These are phyloP conservation scores for Asterella californica DNA, from an alignment of 225 moss, liverwort and hornwort species.

Conservation along the genomic window DNA sequence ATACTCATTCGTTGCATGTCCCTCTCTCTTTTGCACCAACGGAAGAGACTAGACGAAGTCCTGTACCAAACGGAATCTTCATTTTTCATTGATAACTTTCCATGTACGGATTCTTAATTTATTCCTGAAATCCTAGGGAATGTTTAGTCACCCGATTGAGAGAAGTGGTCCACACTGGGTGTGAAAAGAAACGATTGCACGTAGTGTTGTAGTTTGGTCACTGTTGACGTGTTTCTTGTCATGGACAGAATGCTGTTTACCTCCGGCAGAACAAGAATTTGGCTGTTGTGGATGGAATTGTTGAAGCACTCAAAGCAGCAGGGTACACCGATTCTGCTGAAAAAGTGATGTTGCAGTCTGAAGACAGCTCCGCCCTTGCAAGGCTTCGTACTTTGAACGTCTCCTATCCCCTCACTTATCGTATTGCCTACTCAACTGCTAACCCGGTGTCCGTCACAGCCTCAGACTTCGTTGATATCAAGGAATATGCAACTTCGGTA, in stretches of 20 bases:
- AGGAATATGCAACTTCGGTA: slow-evolving; percentile 53
- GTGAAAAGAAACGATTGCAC: too few species aligned
- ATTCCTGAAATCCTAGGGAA: too few species aligned
- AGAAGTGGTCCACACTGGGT: too few species aligned
- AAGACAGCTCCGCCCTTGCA: slow-evolving; percentile 77
- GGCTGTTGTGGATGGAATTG: slow-evolving; percentile 71
- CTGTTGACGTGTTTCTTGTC: background rate
- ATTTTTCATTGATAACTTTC: too few species aligned
- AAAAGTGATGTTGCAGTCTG: slow-evolving; percentile 62
- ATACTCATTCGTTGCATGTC: background rate
- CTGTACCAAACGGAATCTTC: too few species aligned
- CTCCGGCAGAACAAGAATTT: slow-evolving; percentile 50
- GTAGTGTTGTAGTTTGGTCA: background rate
- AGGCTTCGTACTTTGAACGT: slow-evolving; percentile 54
- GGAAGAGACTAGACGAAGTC: too few species aligned
- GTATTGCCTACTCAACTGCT: background rate
- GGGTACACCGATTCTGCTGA: slow-evolving; percentile 53
- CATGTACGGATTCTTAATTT: too few species aligned
- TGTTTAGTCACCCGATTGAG: too few species aligned
- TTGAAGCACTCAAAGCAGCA: slow-evolving; percentile 50
- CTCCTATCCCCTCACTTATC: slow-evolving; percentile 54
- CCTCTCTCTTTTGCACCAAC: too few species aligned
- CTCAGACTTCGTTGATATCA: slow-evolving; percentile 59
- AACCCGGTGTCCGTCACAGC: slow-evolving; percentile 37
- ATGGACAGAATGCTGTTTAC: slow-evolving; percentile 70